These are phyloP conservation scores for Fusarium mundagurra DNA, from an alignment of 2,329 filamentous ascomycete species.

Conservation along the genomic window DNA sequence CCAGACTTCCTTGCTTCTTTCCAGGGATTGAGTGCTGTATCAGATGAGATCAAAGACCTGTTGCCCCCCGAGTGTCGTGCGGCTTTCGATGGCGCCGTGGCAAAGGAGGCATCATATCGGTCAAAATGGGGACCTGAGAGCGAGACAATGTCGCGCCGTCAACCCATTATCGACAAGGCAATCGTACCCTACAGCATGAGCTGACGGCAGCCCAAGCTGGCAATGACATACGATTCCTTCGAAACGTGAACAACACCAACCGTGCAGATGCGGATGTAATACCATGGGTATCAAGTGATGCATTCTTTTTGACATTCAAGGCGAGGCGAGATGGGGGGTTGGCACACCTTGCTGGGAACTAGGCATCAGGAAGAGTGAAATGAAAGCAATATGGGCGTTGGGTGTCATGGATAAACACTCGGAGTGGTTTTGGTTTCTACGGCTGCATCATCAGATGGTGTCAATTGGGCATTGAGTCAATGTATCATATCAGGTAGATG, in stretches of 20 bases:
- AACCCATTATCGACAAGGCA: constrained; percentile 70
- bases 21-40: constrained; percentile 70
- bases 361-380: background rate
- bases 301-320: constrained; percentile 5
- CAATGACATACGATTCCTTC: background rate
- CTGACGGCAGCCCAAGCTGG: constrained; percentile 15
- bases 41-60: constrained; percentile 72
- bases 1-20: constrained; percentile 62
- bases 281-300: background rate
- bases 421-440: constrained; percentile 5
- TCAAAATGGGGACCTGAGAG: constrained; percentile 77
- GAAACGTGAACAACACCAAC: background rate
- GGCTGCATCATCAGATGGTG: background rate
- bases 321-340: background rate
- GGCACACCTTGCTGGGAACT: background rate
- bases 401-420: constrained; percentile 32
- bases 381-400: constrained; percentile 30
- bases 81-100: constrained; percentile 75
- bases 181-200: constrained; percentile 67
- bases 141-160: constrained; percentile 60
- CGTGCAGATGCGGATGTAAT: background rate
- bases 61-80: constrained; percentile 76
- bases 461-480: constrained; percentile 2
- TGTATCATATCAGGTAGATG: constrained; percentile 11
- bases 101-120: constrained; percentile 77